These are phyloP conservation scores for Claviceps pazoutovae DNA, from an alignment of 2,329 filamentous ascomycete genomes.

Conservation along the genomic window DNA sequence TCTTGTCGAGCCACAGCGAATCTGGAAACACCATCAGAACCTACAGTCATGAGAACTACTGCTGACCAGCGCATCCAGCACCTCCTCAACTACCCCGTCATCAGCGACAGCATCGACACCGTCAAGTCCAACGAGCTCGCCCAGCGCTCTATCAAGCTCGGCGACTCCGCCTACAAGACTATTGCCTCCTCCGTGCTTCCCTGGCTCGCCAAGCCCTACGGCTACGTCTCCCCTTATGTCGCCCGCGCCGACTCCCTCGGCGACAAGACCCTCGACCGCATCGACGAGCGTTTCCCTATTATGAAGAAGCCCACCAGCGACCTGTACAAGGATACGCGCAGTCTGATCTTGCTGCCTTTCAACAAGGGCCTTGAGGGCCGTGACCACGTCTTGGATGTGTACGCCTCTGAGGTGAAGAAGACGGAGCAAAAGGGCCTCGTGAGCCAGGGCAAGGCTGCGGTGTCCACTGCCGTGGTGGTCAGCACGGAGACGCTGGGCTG, in stretches of 20 bases:
- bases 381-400: conserved; percentile 45
- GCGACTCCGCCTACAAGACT: conserved; percentile 60
- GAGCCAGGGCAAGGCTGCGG: conserved; percentile 54
- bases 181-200: conserved; percentile 68
- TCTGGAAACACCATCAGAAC: too few species aligned
- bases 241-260: conserved; percentile 66
- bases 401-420: conserved; percentile 47
- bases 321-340: conserved; percentile 50
- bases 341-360: conserved; percentile 47
- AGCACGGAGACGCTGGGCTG: conserved; percentile 50
- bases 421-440: conserved; percentile 48
- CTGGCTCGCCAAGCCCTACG: conserved; percentile 57
- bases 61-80: conserved; percentile 41
- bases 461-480: conserved; percentile 54
- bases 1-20: background rate
- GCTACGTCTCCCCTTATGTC: conserved; percentile 74
- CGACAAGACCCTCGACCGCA: conserved; percentile 52
- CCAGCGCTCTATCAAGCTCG: conserved; percentile 65
- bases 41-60: too few species aligned
- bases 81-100: conserved; percentile 68
- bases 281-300: conserved; percentile 58
- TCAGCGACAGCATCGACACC: conserved; percentile 62
- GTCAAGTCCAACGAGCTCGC: conserved; percentile 75
- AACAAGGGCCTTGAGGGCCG: conserved; percentile 47
- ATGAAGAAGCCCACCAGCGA: conserved; percentile 65